Conservation (phyloP, 768 basidiomycete genomes). For the Podaxis carcinomalis region DNA sequence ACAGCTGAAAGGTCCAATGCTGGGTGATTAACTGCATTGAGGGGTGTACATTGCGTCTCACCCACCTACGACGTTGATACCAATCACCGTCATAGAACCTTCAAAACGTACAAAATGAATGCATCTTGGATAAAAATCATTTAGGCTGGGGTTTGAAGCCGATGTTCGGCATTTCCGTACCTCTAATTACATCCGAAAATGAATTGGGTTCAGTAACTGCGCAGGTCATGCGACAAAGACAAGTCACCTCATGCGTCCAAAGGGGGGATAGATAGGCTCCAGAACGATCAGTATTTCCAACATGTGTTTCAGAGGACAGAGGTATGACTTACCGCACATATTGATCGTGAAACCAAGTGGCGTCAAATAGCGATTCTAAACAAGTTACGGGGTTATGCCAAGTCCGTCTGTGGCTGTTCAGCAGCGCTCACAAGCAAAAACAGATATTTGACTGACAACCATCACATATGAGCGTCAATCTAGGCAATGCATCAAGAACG, state of each 20-base stretch:
- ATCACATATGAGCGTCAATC: not conserved
- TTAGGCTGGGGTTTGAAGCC: not conserved
- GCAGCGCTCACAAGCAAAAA: slow-evolving; percentile 33
- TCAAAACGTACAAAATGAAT: slow-evolving; percentile 45
- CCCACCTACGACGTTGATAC: slow-evolving; percentile 42
- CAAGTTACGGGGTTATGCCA: not conserved
- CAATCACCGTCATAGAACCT: slow-evolving; percentile 43
- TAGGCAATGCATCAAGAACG: not conserved
- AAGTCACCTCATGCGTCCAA: slow-evolving; percentile 33
- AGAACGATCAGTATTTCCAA: not conserved
- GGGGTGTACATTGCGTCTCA: not conserved
- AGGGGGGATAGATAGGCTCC: slow-evolving; percentile 38
- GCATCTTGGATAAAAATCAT: slow-evolving; percentile 29
- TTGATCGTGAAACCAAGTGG: slow-evolving; percentile 61
- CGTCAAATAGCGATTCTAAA: slow-evolving; percentile 62
- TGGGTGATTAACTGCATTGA: not conserved
- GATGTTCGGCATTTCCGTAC: slow-evolving; percentile 1
- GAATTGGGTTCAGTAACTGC: not conserved
- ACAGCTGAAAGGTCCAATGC: slow-evolving; percentile 21
- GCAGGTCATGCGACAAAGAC: not conserved
- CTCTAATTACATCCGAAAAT: slow-evolving; percentile 1
- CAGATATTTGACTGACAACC: slow-evolving; percentile 32
- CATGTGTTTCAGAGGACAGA: not conserved
- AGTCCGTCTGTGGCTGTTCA: too few species aligned
- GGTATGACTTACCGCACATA: slow-evolving; percentile 31